Percentiles rank a stretch among this genome's conserved stretches.
Conservation (phyloP, 768 basidiomycete species). For the Cantharellus cinnabarinus region DNA sequence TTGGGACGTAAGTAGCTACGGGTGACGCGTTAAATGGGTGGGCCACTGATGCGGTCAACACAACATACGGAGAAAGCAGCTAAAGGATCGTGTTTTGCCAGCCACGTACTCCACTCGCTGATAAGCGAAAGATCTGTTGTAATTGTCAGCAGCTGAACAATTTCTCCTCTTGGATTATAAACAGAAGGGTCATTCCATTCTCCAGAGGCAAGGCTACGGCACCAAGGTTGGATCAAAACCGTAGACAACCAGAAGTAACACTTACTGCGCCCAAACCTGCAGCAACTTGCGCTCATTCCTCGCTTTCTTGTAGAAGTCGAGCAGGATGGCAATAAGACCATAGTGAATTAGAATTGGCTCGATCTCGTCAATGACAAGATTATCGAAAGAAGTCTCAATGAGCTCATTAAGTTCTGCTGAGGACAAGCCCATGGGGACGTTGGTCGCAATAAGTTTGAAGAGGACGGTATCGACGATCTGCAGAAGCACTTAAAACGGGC, state of each 20-base stretch:
- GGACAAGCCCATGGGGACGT: slow-evolving; percentile 25
- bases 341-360: slow-evolving; percentile 32
- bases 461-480: slow-evolving; percentile 70
- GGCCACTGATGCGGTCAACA: background rate
- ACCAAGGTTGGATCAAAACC: too few relatives aligned
- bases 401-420: slow-evolving; percentile 36
- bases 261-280: slow-evolving; percentile 47
- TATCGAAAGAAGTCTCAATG: slow-evolving; percentile 30
- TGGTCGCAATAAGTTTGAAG: slow-evolving; percentile 47
- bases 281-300: slow-evolving; percentile 43
- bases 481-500: background rate
- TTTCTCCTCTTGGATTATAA: slow-evolving; percentile 36
- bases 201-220: slow-evolving; percentile 13
- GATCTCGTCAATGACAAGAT: slow-evolving; percentile 37
- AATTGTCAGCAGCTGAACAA: slow-evolving; percentile 34
- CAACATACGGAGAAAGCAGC: slow-evolving; percentile 43
- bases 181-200: slow-evolving; percentile 43
- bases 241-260: slow-evolving; percentile 3
- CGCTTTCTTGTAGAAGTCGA: slow-evolving; percentile 34
- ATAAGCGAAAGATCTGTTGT: slow-evolving; percentile 40
- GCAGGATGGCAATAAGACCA: slow-evolving; percentile 40
- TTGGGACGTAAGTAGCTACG: slow-evolving; percentile 37
- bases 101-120: slow-evolving; percentile 65
- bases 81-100: slow-evolving; percentile 45
- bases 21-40: background rate